A percentile compares a stretch with the other conserved stretches of the same genome.
Conservation (phyloP, 768 basidiomycete genomes). For the Leccinum aurantiacum region DNA sequence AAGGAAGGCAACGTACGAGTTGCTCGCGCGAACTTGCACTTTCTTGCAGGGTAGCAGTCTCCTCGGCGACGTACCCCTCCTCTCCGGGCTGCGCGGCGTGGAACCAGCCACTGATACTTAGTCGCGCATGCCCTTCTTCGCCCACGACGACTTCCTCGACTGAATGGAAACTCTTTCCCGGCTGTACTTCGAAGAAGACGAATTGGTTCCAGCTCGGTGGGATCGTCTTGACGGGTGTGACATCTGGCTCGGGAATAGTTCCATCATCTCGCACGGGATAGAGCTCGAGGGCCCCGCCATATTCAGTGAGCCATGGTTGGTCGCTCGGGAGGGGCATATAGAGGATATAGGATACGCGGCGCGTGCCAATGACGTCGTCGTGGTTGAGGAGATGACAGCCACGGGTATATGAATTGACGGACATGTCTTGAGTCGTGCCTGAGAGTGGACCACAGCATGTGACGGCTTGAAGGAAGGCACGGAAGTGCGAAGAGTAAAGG, state of each 20-base stretch:
- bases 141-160: slow-evolving; percentile 94
- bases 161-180: slow-evolving; percentile 92
- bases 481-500: slow-evolving; percentile 83
- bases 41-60: slow-evolving; percentile 47
- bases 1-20: slow-evolving; percentile 60
- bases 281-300: slow-evolving; percentile 93
- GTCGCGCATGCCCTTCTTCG: slow-evolving; percentile 66
- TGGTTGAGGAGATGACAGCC: slow-evolving; percentile 96
- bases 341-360: slow-evolving; percentile 93
- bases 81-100: slow-evolving; percentile 90
- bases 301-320: slow-evolving; percentile 80
- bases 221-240: slow-evolving; percentile 62
- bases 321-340: slow-evolving; percentile 85
- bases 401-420: slow-evolving; percentile 86
- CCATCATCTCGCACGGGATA: slow-evolving; percentile 69
- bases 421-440: slow-evolving; percentile 92
- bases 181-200: slow-evolving; percentile 89
- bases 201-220: slow-evolving; percentile 90
- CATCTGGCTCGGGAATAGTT: slow-evolving; percentile 66
- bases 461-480: slow-evolving; percentile 77
- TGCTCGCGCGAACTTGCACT: slow-evolving; percentile 92
- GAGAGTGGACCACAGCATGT: slow-evolving; percentile 93
- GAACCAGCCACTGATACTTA: slow-evolving; percentile 97
- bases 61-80: slow-evolving; percentile 71
- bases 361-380: slow-evolving; percentile 96